Evolutionary conservation across 805 yeast species (phyloP), one percentile per base, ranked within the genome.

Genomic region (Monosporozyma unispora): DNA sequence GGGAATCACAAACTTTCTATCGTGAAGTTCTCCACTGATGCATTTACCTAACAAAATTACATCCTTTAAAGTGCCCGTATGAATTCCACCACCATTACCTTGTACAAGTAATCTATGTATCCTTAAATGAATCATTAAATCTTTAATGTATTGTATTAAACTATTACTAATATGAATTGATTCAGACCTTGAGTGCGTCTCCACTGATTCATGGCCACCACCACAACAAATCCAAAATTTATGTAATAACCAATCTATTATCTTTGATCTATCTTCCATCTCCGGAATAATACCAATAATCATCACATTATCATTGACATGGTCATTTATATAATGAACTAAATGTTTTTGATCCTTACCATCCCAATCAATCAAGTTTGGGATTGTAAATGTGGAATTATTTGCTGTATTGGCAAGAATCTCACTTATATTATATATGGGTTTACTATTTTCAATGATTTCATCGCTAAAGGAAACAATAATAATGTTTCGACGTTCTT

Each of bases 111-210:
- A 70, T 46, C 86, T 59, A 56, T 81, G 84, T 58, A 76, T 70
- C 47, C 88, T 67, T 7, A 78, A 51, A 57, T 74, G 80, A 2
- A 81, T 70, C 35, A 79, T 67, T 6, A 82, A 70, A 59, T 82
- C 87, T 50, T 79, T 75, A 54, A 80, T 73, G 55, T 81, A 82
- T 9, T 81, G 68, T 40, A 42, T 45, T 10, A 58, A 33, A 11
- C 45, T 40, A 14, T 57, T 46, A 27, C 49, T 49, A 11, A 54
- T 18, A 48, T 51, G 45, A 18, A 45, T 14, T 4, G 16, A 11
- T 40, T 23, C 35, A 25, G 7, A 5, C 8, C 8, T 4, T 4
- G 27, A 25, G 8, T 25, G 27, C 8, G 4, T 25, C 8, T 25
- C 27, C 7, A 25, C 8, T 25, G 8, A 25, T 25, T 43, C 27